phyloP scores from a whole-genome alignment of 495 filamentous ascomycete species.

The Lasiosphaeriaceae sp. region DNA sequence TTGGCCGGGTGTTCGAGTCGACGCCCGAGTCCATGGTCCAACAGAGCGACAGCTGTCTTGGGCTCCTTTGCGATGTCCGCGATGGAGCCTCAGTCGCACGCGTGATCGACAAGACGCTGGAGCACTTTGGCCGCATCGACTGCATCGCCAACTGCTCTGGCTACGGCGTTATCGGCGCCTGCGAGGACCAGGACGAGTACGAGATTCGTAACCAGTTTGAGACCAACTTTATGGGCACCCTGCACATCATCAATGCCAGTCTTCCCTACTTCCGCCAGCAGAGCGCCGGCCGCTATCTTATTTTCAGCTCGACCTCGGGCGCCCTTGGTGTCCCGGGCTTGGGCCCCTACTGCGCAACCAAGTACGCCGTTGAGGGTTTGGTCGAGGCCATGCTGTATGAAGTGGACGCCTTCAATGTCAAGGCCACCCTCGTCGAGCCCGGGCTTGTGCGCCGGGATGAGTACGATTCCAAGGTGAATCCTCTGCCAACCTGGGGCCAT shows the following conservation, averaged over 20 bases:
- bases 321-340: constrained; percentile 87
- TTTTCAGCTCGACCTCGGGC: constrained; percentile 88
- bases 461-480: constrained; percentile 45
- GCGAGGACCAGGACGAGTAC: constrained; percentile 93
- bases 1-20: constrained; percentile 81
- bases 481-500: constrained; percentile 78
- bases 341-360: constrained; percentile 92
- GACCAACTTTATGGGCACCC: constrained; percentile 91
- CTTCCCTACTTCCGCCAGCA: constrained; percentile 82
- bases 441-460: constrained; percentile 80
- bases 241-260: constrained; percentile 89
- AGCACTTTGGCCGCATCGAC: constrained; percentile 77
- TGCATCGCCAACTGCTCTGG: constrained; percentile 88
- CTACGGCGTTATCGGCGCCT: constrained; percentile 91
- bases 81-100: constrained; percentile 70
- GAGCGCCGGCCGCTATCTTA: constrained; percentile 74
- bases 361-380: constrained; percentile 92
- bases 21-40: constrained; percentile 66
- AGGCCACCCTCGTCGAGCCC: constrained; percentile 87
- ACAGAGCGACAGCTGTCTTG: constrained; percentile 66
- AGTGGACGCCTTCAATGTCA: constrained; percentile 84
- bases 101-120: constrained; percentile 64
- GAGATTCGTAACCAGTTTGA: constrained; percentile 95
- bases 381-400: constrained; percentile 96
- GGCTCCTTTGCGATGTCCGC: constrained; percentile 84